Percentiles rank a stretch among this genome's conserved stretches.
Conservation (phyloP, 306 rosid genomes). For the Corylus avellana region DNA sequence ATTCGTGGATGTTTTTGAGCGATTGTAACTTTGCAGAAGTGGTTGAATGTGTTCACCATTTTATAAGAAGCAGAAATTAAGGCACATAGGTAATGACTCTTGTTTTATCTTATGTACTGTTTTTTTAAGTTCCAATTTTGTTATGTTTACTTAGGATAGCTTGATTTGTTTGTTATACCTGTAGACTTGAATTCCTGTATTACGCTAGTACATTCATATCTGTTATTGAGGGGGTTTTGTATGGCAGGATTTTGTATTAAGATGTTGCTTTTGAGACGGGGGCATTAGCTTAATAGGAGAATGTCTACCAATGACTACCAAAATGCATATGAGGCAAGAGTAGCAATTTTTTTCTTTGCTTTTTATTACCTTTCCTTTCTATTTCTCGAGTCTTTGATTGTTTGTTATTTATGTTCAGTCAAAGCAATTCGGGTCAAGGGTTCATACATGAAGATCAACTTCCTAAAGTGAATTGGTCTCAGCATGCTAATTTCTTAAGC, state of each 20-base stretch:
- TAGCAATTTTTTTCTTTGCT: neutral
- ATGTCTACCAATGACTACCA: constrained; percentile 24
- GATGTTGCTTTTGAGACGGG: constrained; percentile 14
- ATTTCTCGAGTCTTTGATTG: neutral
- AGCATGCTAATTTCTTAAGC: constrained; percentile 63
- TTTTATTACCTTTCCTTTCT: neutral
- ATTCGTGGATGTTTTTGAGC: neutral
- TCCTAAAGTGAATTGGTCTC: constrained; percentile 62
- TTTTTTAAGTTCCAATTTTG: neutral
- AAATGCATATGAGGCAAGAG: constrained; percentile 45
- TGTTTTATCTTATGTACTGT: neutral
- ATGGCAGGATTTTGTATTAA: constrained; percentile 11
- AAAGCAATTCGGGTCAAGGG: constrained; percentile 29
- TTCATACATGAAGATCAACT: constrained; percentile 26
- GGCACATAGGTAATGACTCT: neutral
- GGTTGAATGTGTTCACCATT: constrained; percentile 2
- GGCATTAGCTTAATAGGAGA: neutral
- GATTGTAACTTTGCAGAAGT: neutral
- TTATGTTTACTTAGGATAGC: neutral
- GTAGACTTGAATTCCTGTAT: neutral
- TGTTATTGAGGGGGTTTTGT: constrained; percentile 1
- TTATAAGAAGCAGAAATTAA: neutral
- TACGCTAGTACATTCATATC: neutral
- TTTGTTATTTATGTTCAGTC: constrained; percentile 35
- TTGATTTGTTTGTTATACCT: neutral